Percentiles rank a stretch among this genome's conserved stretches.
Conservation (phyloP, 2,329 filamentous ascomycete genomes). For the Fusarium solani-melongenae region DNA sequence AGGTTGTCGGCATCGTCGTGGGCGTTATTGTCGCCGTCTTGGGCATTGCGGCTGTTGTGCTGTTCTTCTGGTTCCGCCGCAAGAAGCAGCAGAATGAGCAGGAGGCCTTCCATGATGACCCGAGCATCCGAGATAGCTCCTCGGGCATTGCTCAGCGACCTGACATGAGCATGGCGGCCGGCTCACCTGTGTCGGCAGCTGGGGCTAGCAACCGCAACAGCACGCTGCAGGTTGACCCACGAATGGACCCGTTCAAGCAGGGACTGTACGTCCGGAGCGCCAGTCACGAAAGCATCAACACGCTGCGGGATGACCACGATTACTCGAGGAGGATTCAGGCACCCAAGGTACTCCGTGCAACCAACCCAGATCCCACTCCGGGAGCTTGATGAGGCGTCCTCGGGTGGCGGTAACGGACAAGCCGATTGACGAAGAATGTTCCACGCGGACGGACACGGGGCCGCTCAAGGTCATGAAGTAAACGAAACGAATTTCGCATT, state of each 20-base stretch:
- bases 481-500: slow-evolving; percentile 47
- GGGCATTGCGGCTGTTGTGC: slow-evolving; percentile 48
- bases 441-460: slow-evolving; percentile 37
- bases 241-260: slow-evolving; percentile 70
- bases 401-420: not conserved
- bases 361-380: slow-evolving; percentile 66
- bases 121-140: slow-evolving; percentile 63
- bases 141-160: slow-evolving; percentile 59
- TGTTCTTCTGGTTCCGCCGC: slow-evolving; percentile 59
- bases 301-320: slow-evolving; percentile 72
- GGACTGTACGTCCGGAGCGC: slow-evolving; percentile 68
- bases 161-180: slow-evolving; percentile 53
- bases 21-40: slow-evolving; percentile 60
- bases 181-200: slow-evolving; percentile 48
- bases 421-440: slow-evolving; percentile 26
- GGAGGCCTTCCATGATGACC: slow-evolving; percentile 56
- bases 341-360: slow-evolving; percentile 69
- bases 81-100: slow-evolving; percentile 57
- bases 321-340: slow-evolving; percentile 70
- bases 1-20: slow-evolving; percentile 64
- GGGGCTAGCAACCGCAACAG: slow-evolving; percentile 61
- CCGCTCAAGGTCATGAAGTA: slow-evolving; percentile 46
- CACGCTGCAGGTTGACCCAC: slow-evolving; percentile 68
- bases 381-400: slow-evolving; percentile 19
- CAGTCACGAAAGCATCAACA: slow-evolving; percentile 72